A percentile compares a stretch with the other conserved stretches of the same genome.
These are phyloP conservation scores for Lactarius evosmus DNA, from an alignment of 768 basidiomycete species.

Conservation along the genomic window DNA sequence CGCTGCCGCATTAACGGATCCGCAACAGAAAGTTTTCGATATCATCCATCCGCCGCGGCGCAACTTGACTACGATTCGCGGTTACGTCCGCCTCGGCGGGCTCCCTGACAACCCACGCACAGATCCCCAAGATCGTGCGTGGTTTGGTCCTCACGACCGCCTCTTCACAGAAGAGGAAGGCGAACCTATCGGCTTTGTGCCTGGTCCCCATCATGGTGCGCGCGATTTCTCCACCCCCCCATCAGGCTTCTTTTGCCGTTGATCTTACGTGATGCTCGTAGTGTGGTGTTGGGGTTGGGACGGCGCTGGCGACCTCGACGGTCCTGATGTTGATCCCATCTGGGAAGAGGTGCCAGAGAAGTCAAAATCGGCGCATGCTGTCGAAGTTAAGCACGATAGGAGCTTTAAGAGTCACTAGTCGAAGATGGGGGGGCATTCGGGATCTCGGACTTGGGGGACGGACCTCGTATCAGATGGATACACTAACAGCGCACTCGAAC, in stretches of 20 bases:
- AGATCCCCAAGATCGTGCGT: slow-evolving; percentile 95
- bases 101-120: slow-evolving; percentile 93
- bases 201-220: slow-evolving; percentile 86
- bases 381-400: slow-evolving; percentile 70
- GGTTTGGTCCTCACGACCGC: slow-evolving; percentile 97
- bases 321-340: slow-evolving; percentile 96
- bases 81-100: slow-evolving; percentile 92
- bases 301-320: slow-evolving; percentile 95
- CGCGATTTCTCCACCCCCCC: slow-evolving; percentile 23
- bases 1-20: background rate
- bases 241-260: background rate
- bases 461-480: slow-evolving; percentile 9
- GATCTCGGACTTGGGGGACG: background rate
- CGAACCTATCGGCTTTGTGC: slow-evolving; percentile 67
- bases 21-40: slow-evolving; percentile 79
- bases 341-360: slow-evolving; percentile 85
- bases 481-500: background rate
- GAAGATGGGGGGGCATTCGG: background rate
- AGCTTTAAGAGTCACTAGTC: slow-evolving; percentile 22
- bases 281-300: slow-evolving; percentile 99
- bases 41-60: slow-evolving; percentile 88
- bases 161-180: slow-evolving; percentile 88
- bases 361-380: slow-evolving; percentile 53
- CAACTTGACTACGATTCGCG: slow-evolving; percentile 94
- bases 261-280: slow-evolving; percentile 34